Evolutionary conservation across 2,329 filamentous ascomycete species (phyloP), one percentile per base, ranked within the genome.

Genomic region (Triangularia verruculosa): DNA sequence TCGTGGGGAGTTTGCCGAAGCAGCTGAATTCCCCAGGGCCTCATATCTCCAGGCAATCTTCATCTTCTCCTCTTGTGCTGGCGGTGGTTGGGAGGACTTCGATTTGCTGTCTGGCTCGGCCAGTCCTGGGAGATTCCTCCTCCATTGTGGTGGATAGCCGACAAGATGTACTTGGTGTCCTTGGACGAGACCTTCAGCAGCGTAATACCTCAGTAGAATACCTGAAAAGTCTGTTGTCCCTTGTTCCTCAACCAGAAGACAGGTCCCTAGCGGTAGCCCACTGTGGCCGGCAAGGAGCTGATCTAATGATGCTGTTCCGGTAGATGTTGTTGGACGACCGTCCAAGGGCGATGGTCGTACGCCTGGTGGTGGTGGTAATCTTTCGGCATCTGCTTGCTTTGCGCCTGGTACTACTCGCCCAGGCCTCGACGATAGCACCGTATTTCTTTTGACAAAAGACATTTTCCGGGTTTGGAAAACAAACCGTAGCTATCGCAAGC

Each of bases 11-110:
- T 70, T 60, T 43, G 72, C 72, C 68, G 66, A 43, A 51, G 66
- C 68, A 22, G 65, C 57, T 58, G 39, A 64, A 61, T 77, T 89
- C 15, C 90, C 90, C 60, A 98, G 77, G 32, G 87, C 85, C 76
- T 98, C 93, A 78, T 99, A 99, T 75, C 95, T 85, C 95, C 95
- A 99, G 3, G 95, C 95, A 79, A 99, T 99, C 79, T 97, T 98
- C 95, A 99, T 98, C 76, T 89, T 93, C 67, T 94, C 90, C 13
- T 83, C 82, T 1, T 77, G 72, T 2, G 74, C 69, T 15, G 73
- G 61, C 43, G 81, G 78, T 30, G 81, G 70, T 61, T 75, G 78
- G 70, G 69, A 65, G 51, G 72, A 73, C 76, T 71, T 80, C 75
- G 58, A 81, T 77, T 67, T 74, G 56, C 71, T 69, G 15, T 77